phyloP scores from a whole-genome alignment of 2,329 filamentous ascomycete genomes.

The Diaporthe nobilis region DNA sequence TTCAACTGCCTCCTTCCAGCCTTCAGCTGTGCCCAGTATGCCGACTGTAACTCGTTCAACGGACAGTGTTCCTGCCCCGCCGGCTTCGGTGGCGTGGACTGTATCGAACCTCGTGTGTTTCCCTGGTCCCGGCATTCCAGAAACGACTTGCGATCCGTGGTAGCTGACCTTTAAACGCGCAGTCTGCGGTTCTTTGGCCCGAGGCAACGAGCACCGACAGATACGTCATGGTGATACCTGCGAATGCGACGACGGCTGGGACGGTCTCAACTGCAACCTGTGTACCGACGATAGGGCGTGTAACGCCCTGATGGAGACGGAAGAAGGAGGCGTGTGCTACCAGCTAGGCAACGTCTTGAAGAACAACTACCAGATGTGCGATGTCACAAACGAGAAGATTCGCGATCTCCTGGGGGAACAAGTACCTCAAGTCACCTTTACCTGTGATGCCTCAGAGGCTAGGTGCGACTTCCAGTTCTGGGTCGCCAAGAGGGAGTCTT shows the following conservation, averaged over 20 bases:
- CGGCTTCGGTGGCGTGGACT: slow-evolving; percentile 95
- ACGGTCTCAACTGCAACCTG: slow-evolving; percentile 97
- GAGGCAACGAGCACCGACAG: slow-evolving; percentile 80
- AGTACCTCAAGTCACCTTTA: slow-evolving; percentile 94
- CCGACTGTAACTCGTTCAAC: slow-evolving; percentile 88
- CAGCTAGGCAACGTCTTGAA: slow-evolving; percentile 91
- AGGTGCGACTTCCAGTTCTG: slow-evolving; percentile 99
- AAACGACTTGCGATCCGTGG: not conserved
- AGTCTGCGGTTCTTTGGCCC: slow-evolving; percentile 89
- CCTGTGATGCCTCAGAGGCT: slow-evolving; percentile 80
- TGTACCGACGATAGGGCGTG: slow-evolving; percentile 89
- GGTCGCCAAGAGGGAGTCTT: slow-evolving; percentile 94
- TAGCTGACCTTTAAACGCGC: slow-evolving; percentile 39
- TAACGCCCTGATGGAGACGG: slow-evolving; percentile 87
- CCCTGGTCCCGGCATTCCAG: not conserved
- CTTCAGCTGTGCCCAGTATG: slow-evolving; percentile 92
- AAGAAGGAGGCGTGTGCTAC: slow-evolving; percentile 90
- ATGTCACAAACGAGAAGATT: slow-evolving; percentile 97
- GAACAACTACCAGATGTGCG: slow-evolving; percentile 97
- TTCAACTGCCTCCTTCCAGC: slow-evolving; percentile 98
- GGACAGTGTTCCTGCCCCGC: slow-evolving; percentile 94
- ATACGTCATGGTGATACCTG: slow-evolving; percentile 81
- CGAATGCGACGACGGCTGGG: slow-evolving; percentile 93
- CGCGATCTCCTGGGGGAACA: slow-evolving; percentile 86
- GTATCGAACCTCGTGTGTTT: slow-evolving; percentile 79